Conservation (phyloP, 441 rosid genomes). For the Populus hybrid region DNA sequence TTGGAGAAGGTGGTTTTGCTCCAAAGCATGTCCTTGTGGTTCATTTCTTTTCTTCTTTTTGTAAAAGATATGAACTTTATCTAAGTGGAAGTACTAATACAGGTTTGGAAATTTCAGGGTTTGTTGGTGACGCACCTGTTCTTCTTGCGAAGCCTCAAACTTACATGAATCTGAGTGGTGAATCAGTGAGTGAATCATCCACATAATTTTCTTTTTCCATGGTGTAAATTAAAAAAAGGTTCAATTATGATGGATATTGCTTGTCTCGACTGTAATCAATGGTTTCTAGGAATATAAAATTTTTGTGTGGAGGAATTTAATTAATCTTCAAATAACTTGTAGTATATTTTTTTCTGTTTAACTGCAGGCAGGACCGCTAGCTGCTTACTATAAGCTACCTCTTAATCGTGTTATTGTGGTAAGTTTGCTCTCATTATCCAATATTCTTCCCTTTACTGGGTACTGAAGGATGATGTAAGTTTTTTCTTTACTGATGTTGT, state of each 20-base stretch:
- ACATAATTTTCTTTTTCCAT: not conserved
- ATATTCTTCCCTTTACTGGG: constrained; percentile 1
- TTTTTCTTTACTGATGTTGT: not conserved
- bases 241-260: not conserved
- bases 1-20: constrained; percentile 60
- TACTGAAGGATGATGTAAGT: constrained; percentile 2
- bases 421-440: constrained; percentile 23
- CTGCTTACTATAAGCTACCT: constrained; percentile 88
- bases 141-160: constrained; percentile 90
- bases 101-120: constrained; percentile 39
- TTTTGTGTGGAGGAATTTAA: not conserved
- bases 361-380: constrained; percentile 75
- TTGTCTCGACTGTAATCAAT: not conserved
- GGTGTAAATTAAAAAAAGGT: not conserved
- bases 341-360: constrained; percentile 13
- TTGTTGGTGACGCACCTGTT: constrained; percentile 60
- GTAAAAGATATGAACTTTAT: not conserved
- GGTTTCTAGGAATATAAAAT: too few relatives aligned
- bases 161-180: constrained; percentile 95
- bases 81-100: not conserved
- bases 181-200: constrained; percentile 53
- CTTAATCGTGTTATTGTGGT: constrained; percentile 85
- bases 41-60: not conserved
- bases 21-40: not conserved
- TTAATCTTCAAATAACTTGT: not conserved